Conservation (phyloP, 169 alveolate species). For the Plasmodium reichenowi region DNA sequence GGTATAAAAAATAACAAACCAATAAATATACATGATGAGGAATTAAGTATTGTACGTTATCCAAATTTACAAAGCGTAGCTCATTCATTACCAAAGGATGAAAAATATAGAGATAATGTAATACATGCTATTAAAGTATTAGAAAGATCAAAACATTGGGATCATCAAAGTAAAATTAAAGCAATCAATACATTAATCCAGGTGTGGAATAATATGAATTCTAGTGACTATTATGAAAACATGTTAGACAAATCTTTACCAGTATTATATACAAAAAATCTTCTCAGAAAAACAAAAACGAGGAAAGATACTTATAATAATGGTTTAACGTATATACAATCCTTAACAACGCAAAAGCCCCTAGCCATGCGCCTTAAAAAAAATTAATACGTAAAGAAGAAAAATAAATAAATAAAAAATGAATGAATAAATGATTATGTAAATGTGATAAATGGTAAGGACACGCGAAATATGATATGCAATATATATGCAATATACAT, state of each 20-base stretch:
- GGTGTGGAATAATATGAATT: conserved; percentile 85
- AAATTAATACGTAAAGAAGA: not conserved
- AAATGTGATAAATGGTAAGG: too few species aligned
- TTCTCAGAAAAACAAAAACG: conserved; percentile 76
- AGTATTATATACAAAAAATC: conserved; percentile 68
- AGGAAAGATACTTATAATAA: conserved; percentile 82
- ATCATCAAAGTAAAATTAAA: conserved; percentile 84
- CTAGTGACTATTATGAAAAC: conserved; percentile 79
- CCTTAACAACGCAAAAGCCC: conserved; percentile 79
- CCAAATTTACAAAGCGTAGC: conserved; percentile 86
- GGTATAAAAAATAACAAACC: conserved; percentile 73
- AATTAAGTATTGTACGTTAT: conserved; percentile 55
- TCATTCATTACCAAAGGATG: conserved; percentile 86
- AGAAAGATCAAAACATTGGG: conserved; percentile 86
- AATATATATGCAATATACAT: too few species aligned
- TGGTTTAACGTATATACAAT: conserved; percentile 81
- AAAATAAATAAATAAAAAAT: too few species aligned
- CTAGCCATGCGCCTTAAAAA: conserved; percentile 37
- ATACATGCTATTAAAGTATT: conserved; percentile 83
- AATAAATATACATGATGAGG: conserved; percentile 51
- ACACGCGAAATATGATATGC: too few species aligned
- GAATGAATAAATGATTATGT: too few species aligned
- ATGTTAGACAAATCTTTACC: conserved; percentile 81
- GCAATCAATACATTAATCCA: conserved; percentile 83
- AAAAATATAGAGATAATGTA: conserved; percentile 83